Evolutionary conservation across 78 protist species (phyloP).

Genomic region (Dictyostelium capitatum): DNA sequence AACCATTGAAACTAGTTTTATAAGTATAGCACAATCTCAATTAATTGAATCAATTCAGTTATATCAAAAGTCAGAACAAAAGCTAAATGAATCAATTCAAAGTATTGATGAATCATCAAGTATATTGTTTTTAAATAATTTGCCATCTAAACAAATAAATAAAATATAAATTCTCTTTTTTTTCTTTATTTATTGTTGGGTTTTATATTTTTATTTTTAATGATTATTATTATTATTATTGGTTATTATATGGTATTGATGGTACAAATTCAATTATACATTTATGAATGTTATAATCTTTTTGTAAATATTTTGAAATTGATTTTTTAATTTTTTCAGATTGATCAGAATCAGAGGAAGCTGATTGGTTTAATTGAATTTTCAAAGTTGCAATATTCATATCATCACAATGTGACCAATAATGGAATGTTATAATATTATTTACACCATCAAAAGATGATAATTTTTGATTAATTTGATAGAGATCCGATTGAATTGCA

Average conservation of each 20-base stretch:
- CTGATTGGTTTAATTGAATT: background rate
- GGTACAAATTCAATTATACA: conserved; percentile 4
- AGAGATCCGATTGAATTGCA: background rate
- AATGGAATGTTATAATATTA: conserved; percentile 21
- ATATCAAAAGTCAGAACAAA: too few species aligned
- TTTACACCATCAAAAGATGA: conserved; percentile 23
- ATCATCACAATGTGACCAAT: conserved; percentile 61
- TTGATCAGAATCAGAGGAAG: background rate
- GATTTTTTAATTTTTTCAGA: conserved; percentile 6
- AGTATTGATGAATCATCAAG: too few species aligned
- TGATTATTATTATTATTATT: background rate
- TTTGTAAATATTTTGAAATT: conserved; percentile 12
- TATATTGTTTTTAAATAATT: too few species aligned
- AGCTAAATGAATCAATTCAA: too few species aligned
- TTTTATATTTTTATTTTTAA: too few species aligned
- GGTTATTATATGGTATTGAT: background rate
- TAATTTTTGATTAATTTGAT: conserved; percentile 27
- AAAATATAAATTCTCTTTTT: too few species aligned
- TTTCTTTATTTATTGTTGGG: too few species aligned
- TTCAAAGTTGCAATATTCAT: conserved; percentile 33
- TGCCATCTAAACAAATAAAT: too few species aligned
- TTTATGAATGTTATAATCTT: background rate
- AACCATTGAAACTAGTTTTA: too few species aligned
- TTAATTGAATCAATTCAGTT: too few species aligned
- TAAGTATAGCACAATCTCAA: too few species aligned